Conservation (phyloP, 2,329 filamentous ascomycete genomes). For the Thermothelomyces thermophilus region DNA sequence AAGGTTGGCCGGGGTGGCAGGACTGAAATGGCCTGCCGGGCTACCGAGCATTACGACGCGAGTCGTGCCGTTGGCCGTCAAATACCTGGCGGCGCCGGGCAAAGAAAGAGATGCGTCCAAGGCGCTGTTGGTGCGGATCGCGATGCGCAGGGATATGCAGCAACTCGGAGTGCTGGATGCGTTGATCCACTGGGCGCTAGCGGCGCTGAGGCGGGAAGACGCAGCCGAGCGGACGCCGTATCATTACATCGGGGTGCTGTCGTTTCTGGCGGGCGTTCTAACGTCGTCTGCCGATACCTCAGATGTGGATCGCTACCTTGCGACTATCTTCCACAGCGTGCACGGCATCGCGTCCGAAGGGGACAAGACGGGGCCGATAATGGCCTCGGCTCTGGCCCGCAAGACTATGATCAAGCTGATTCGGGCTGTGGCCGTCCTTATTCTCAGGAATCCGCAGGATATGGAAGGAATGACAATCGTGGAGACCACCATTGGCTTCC, state of each 20-base stretch:
- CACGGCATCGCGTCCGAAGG: constrained; percentile 46
- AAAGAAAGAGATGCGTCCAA: constrained; percentile 91
- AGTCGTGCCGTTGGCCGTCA: constrained; percentile 63
- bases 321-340: constrained; percentile 58
- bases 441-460: constrained; percentile 47
- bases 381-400: constrained; percentile 69
- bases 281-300: constrained; percentile 63
- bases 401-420: constrained; percentile 83
- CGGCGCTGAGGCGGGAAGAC: constrained; percentile 45
- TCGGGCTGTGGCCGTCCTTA: constrained; percentile 63
- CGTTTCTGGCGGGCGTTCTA: constrained; percentile 70
- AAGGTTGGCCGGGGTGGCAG: constrained; percentile 17
- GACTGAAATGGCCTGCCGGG: constrained; percentile 49
- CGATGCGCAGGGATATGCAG: constrained; percentile 86
- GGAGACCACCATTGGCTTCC: constrained; percentile 74
- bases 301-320: constrained; percentile 63
- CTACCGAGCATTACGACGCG: constrained; percentile 65
- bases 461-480: constrained; percentile 49
- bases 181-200: constrained; percentile 65
- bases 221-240: constrained; percentile 52
- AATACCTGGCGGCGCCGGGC: constrained; percentile 66
- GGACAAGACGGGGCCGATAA: constrained; percentile 46
- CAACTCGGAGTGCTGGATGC: constrained; percentile 60
- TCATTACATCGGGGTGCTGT: constrained; percentile 69
- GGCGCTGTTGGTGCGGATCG: constrained; percentile 69